phyloP scores from a whole-genome alignment of 2,329 filamentous ascomycete species.

The Venturia oleaginea region DNA sequence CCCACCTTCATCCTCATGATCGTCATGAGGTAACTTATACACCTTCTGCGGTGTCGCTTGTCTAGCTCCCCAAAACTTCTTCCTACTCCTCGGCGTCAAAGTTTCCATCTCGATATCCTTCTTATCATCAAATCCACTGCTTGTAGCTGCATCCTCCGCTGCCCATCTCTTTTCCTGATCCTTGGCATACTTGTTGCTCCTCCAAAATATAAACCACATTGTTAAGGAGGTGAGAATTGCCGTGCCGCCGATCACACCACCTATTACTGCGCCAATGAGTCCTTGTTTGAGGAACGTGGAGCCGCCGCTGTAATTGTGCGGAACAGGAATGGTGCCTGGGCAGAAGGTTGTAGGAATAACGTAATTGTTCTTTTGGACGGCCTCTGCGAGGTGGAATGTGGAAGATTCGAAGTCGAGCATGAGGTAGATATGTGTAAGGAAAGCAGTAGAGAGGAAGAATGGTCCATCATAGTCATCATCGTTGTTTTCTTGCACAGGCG shows the following conservation, averaged over 20 bases:
- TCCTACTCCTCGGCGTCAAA: constrained; percentile 1
- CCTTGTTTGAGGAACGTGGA: constrained; percentile 27
- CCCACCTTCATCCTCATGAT: neutral
- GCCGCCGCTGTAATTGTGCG: constrained; percentile 23
- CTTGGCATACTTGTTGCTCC: neutral
- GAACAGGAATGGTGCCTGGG: constrained; percentile 26
- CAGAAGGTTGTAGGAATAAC: constrained; percentile 35
- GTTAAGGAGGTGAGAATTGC: constrained; percentile 19
- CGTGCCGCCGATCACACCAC: constrained; percentile 28
- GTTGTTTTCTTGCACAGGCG: constrained; percentile 17
- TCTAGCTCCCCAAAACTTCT: neutral
- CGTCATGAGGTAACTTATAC: neutral
- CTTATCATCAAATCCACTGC: neutral
- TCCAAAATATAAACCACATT: neutral
- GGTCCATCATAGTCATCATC: constrained; percentile 20
- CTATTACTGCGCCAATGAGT: constrained; percentile 30
- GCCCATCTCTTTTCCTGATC: constrained; percentile 9
- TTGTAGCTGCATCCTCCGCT: neutral
- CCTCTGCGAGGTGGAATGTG: constrained; percentile 33
- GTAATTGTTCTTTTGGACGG: constrained; percentile 30
- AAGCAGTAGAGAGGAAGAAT: constrained; percentile 32
- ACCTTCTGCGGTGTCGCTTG: neutral
- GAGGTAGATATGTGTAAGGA: constrained; percentile 35
- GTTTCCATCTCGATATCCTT: constrained; percentile 6
- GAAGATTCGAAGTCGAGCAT: constrained; percentile 34